phyloP scores from a whole-genome alignment of 169 alveolate species.

The Cyclospora cayetanensis region DNA sequence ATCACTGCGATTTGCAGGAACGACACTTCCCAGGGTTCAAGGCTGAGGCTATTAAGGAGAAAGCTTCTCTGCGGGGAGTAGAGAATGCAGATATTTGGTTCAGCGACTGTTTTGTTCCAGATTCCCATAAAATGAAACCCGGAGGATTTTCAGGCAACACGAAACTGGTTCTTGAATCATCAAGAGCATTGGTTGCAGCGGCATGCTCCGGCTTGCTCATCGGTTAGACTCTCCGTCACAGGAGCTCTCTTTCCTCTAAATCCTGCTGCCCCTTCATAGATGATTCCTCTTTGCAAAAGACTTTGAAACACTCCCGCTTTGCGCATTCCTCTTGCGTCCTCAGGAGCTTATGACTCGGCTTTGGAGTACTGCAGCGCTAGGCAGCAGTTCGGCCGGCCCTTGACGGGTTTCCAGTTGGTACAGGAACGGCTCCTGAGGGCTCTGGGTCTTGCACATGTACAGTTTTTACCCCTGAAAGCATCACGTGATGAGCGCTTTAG shows the following conservation, averaged over 20 bases:
- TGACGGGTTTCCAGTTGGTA: conserved; percentile 82
- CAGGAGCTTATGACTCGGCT: conserved; percentile 85
- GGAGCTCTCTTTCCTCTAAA: no score
- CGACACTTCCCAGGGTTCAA: conserved; percentile 77
- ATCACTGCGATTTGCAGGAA: conserved; percentile 74
- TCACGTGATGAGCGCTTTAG: background rate
- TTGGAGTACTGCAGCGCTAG: conserved; percentile 77
- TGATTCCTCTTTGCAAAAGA: background rate
- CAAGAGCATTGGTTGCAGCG: conserved; percentile 85
- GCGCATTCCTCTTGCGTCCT: background rate
- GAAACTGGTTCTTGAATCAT: conserved; percentile 79
- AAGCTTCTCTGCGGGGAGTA: conserved; percentile 85
- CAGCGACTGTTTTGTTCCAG: conserved; percentile 84
- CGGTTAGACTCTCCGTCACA: conserved; percentile 27
- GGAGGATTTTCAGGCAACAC: conserved; percentile 82
- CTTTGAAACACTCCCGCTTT: no score
- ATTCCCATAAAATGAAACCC: conserved; percentile 75
- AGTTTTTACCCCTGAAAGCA: background rate
- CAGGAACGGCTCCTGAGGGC: conserved; percentile 85
- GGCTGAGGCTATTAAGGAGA: conserved; percentile 77
- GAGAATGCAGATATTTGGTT: conserved; percentile 82
- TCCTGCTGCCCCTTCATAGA: no score
- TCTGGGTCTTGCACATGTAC: conserved; percentile 74
- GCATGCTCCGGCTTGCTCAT: conserved; percentile 80
- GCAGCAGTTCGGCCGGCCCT: conserved; percentile 81